These are phyloP conservation scores for Globisporangium rhizosaccharum DNA, from an alignment of 352 stramenopile species.

Conservation along the genomic window DNA sequence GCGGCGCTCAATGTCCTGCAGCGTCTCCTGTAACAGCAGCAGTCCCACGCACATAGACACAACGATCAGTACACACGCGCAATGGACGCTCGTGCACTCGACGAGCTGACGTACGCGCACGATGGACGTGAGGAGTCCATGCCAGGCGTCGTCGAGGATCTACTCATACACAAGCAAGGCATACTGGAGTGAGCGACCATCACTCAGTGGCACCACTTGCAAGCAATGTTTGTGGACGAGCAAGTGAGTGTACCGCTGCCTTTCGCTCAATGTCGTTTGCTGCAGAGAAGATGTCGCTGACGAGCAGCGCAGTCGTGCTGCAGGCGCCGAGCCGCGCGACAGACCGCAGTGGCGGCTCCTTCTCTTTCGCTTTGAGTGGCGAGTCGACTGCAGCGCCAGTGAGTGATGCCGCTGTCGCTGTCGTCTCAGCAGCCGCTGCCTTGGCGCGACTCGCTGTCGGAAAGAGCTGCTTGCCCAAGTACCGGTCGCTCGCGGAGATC, in stretches of 20 bases:
- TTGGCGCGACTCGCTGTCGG: slow-evolving; percentile 20
- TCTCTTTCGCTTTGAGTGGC: slow-evolving; percentile 8
- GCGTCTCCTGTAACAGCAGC: slow-evolving; percentile 35
- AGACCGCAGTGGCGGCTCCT: slow-evolving; percentile 9
- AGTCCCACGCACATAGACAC: background rate
- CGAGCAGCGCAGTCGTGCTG: slow-evolving; percentile 17
- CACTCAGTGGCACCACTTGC: slow-evolving; percentile 6
- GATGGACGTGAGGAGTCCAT: slow-evolving; percentile 39
- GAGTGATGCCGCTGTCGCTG: background rate
- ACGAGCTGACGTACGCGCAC: slow-evolving; percentile 33
- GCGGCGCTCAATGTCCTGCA: slow-evolving; percentile 59
- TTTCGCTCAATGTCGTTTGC: slow-evolving; percentile 58
- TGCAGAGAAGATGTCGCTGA: slow-evolving; percentile 38
- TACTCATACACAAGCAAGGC: slow-evolving; percentile 3
- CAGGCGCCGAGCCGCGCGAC: slow-evolving; percentile 1
- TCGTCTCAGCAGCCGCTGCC: background rate
- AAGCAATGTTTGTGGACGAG: background rate
- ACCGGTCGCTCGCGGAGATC: slow-evolving; percentile 39
- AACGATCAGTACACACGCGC: background rate
- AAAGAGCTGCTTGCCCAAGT: slow-evolving; percentile 53
- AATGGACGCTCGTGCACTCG: background rate
- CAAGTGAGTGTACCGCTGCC: slow-evolving; percentile 20
- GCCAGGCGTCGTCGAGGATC: slow-evolving; percentile 56
- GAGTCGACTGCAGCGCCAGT: slow-evolving; percentile 2
- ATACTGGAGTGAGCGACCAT: background rate